phyloP scores from a whole-genome alignment of 2,329 filamentous ascomycete genomes.

The Zalaria obscura region DNA sequence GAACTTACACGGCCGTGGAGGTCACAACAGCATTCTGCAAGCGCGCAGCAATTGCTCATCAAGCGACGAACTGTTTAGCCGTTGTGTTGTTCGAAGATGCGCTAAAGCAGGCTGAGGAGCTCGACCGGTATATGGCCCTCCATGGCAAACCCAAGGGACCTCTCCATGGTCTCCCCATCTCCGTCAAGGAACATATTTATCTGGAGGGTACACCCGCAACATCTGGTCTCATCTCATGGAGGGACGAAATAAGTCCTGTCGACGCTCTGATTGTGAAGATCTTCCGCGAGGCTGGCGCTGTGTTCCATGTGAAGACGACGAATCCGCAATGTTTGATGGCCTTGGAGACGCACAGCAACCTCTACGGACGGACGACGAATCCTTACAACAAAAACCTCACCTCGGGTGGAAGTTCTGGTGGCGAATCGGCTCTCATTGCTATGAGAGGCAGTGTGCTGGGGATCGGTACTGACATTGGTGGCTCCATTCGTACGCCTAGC shows the following conservation, averaged over 20 bases:
- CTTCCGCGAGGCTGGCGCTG: constrained; percentile 29
- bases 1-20: constrained; percentile 29
- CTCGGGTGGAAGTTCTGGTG: constrained; percentile 36
- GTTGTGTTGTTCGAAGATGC: constrained; percentile 38
- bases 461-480: constrained; percentile 39
- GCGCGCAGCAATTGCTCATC: constrained; percentile 34
- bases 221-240: constrained; percentile 42
- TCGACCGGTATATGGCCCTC: constrained; percentile 32
- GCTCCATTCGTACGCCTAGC: constrained; percentile 59
- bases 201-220: constrained; percentile 24
- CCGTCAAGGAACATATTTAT: constrained; percentile 55
- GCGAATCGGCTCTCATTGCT: constrained; percentile 38
- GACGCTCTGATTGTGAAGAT: constrained; percentile 36
- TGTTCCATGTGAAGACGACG: constrained; percentile 36
- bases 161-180: constrained; percentile 48
- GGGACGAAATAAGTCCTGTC: constrained; percentile 37
- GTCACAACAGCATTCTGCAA: constrained; percentile 37
- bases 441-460: constrained; percentile 35
- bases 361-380: constrained; percentile 36
- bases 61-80: constrained; percentile 39
- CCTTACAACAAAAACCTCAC: constrained; percentile 34
- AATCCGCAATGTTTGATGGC: constrained; percentile 39
- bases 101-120: constrained; percentile 29
- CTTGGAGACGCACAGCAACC: constrained; percentile 29
- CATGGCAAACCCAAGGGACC: constrained; percentile 37